phyloP scores from a whole-genome alignment of 176 grass and related monocot genomes.

The Pharus latifolius region DNA sequence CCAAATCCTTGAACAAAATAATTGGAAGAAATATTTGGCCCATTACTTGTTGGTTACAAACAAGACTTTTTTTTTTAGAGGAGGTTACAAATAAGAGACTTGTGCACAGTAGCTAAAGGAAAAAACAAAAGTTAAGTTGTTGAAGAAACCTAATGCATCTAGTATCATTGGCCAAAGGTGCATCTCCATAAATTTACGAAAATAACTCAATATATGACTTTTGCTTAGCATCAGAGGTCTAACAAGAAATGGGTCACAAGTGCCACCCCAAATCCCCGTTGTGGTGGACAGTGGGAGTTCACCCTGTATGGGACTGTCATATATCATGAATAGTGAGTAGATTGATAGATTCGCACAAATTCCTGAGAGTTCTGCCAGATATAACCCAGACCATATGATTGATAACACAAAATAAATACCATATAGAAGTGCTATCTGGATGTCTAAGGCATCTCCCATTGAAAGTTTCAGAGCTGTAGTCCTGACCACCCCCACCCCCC shows the following conservation, averaged over 20 bases:
- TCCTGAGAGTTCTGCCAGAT: not conserved
- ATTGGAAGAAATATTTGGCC: not conserved
- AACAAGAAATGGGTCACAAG: not conserved
- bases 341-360: not conserved
- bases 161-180: not conserved
- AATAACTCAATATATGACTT: not conserved
- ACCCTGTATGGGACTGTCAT: not conserved
- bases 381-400: not conserved
- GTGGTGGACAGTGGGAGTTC: not conserved
- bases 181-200: not conserved
- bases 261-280: not conserved
- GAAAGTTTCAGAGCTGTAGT: not conserved
- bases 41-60: not conserved
- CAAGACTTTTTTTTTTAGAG: no score
- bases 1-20: not conserved
- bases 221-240: not conserved
- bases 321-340: not conserved
- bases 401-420: no score
- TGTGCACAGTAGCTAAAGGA: not conserved
- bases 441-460: not conserved
- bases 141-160: not conserved
- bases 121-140: conserved; percentile 1
- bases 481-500: no score
- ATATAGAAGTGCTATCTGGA: not conserved
- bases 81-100: not conserved